Conservation (phyloP, 139 green algal genomes). For the Coelastrella sp. region DNA sequence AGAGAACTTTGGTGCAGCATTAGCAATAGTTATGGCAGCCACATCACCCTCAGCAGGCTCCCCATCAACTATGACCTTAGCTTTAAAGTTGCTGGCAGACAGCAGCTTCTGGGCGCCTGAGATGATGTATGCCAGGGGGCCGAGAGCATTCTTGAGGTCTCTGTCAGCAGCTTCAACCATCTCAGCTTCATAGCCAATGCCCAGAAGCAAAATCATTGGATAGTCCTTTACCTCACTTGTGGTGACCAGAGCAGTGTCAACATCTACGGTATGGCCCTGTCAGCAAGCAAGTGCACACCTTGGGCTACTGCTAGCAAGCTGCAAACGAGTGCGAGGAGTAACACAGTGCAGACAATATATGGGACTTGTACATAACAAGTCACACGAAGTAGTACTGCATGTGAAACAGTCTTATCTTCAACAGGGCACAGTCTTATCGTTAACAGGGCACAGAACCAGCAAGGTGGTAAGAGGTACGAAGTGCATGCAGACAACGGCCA, state of each 20-base stretch:
- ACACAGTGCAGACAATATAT: too few species aligned
- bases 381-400: too few species aligned
- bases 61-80: slow-evolving; percentile 16
- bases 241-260: slow-evolving; percentile 44
- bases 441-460: neutral
- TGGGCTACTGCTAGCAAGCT: too few species aligned
- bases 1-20: slow-evolving; percentile 39
- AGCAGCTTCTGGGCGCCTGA: slow-evolving; percentile 28
- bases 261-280: slow-evolving; percentile 28
- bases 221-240: slow-evolving; percentile 46
- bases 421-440: too few species aligned
- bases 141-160: slow-evolving; percentile 39
- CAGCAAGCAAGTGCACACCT: neutral
- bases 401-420: too few species aligned
- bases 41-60: slow-evolving; percentile 35
- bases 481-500: too few species aligned
- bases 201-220: slow-evolving; percentile 46
- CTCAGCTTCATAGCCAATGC: slow-evolving; percentile 46
- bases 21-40: slow-evolving; percentile 43
- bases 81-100: slow-evolving; percentile 21
- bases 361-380: too few species aligned
- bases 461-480: too few species aligned
- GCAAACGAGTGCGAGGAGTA: too few species aligned
- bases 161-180: slow-evolving; percentile 32
- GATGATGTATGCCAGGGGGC: slow-evolving; percentile 19